These are phyloP conservation scores for Rhizophagus clarus DNA, from an alignment of 192 early-diverging fungal species.

Conservation along the genomic window DNA sequence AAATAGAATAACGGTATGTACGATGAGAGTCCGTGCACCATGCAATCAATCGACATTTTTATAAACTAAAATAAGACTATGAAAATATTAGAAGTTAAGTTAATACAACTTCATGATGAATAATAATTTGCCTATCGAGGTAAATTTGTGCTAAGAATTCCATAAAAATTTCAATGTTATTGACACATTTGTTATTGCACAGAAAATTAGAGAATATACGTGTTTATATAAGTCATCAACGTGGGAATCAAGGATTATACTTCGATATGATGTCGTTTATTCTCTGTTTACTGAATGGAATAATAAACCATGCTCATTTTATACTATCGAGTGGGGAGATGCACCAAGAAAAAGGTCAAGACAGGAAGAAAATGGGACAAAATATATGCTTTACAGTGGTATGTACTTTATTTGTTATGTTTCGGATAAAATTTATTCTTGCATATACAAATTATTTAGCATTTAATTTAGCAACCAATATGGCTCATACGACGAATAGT, in stretches of 20 bases:
- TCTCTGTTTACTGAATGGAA: not conserved
- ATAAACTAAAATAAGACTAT: not conserved
- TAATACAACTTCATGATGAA: not conserved
- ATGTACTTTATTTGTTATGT: not conserved
- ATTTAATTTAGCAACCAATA: not conserved
- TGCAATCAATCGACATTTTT: not conserved
- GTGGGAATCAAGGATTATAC: not conserved
- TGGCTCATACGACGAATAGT: not conserved
- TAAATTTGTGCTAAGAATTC: not conserved
- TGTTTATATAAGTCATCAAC: not conserved
- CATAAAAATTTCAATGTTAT: no score
- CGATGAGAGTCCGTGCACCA: not conserved
- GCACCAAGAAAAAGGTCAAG: not conserved
- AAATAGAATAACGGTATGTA: not conserved
- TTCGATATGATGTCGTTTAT: conserved; percentile 9
- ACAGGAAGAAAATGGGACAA: not conserved
- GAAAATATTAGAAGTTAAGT: not conserved
- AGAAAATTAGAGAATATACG: not conserved
- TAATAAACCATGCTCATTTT: not conserved
- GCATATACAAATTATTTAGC: not conserved
- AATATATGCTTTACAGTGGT: conserved; percentile 11
- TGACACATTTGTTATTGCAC: not conserved
- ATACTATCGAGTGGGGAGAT: conserved; percentile 11
- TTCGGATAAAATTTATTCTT: not conserved
- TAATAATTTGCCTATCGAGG: not conserved